Percentiles rank a stretch among this genome's conserved stretches.
Conservation (phyloP, 345 rosid species). For the Fremontodendron californicum region DNA sequence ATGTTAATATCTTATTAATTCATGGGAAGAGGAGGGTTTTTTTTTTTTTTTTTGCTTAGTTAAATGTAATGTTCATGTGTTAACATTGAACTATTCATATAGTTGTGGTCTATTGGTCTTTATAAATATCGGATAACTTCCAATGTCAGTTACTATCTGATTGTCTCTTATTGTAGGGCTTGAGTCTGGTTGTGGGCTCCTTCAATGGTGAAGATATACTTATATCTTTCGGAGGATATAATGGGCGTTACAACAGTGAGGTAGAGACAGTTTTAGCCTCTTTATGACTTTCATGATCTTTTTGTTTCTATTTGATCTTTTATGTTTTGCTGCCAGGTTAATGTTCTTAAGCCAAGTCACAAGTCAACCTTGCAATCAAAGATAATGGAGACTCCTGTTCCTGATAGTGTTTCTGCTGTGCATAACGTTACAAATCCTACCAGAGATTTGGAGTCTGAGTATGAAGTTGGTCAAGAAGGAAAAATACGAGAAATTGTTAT, state of each 20-base stretch:
- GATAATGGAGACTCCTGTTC: conserved; percentile 49
- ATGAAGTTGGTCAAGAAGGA: conserved; percentile 71
- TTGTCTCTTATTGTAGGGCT: conserved; percentile 53
- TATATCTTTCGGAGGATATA: conserved; percentile 95
- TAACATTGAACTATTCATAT: not conserved
- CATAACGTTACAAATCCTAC: conserved; percentile 63
- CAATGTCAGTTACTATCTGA: not conserved
- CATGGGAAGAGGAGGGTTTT: not conserved
- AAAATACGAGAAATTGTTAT: conserved; percentile 80
- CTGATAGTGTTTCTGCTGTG: conserved; percentile 76
- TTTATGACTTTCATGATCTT: not conserved
- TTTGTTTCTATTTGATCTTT: not conserved
- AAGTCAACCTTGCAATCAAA: conserved; percentile 81
- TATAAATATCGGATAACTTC: not conserved
- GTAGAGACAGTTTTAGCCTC: conserved; percentile 34
- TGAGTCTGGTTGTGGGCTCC: conserved; percentile 85
- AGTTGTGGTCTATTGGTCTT: not conserved
- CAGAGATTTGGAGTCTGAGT: conserved; percentile 85
- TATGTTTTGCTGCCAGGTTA: conserved; percentile 45
- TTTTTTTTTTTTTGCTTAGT: not conserved
- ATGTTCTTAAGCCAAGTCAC: conserved; percentile 95
- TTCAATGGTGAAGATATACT: conserved; percentile 79
- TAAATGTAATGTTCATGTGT: not conserved
- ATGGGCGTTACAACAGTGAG: conserved; percentile 92
- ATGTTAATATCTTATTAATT: not conserved